Evolutionary conservation across 805 yeast genomes (phyloP).

Genomic region (Myxozyma neotropica): DNA sequence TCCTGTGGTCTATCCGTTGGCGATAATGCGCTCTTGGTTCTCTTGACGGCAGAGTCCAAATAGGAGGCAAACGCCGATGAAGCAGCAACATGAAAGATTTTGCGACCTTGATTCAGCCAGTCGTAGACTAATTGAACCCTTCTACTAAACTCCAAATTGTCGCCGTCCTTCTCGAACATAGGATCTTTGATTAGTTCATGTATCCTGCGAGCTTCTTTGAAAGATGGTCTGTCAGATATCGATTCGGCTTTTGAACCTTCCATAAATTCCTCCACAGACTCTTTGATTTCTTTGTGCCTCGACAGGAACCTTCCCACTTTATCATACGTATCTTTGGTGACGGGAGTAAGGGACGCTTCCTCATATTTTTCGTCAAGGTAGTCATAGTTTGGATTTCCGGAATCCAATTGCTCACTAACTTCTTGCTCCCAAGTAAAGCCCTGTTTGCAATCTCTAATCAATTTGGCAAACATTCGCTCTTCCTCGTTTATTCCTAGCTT

Average conservation of each 20-base stretch:
- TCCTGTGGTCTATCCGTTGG: constrained; percentile 4
- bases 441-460: constrained; percentile 23
- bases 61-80: constrained; percentile 43
- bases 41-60: constrained; percentile 36
- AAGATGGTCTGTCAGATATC: constrained; percentile 42
- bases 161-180: constrained; percentile 21
- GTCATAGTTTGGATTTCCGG: constrained; percentile 8
- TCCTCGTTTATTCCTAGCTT: constrained; percentile 38
- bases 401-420: constrained; percentile 31
- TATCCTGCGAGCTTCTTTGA: constrained; percentile 39
- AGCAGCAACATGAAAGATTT: constrained; percentile 44
- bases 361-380: constrained; percentile 26
- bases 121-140: constrained; percentile 41
- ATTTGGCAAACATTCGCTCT: constrained; percentile 25
- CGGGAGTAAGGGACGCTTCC: constrained; percentile 35
- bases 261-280: constrained; percentile 25
- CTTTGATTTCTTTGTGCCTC: constrained; percentile 22
- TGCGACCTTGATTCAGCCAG: constrained; percentile 46
- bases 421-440: constrained; percentile 38
- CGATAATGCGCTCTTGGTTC: constrained; percentile 37
- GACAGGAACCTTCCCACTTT: constrained; percentile 24
- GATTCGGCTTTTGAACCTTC: constrained; percentile 40
- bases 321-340: constrained; percentile 34
- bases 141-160: constrained; percentile 34
- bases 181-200: constrained; percentile 36